Base-by-base conservation (phyloP, 345 rosid genomes). In the Nasturtium officinale region DNA sequence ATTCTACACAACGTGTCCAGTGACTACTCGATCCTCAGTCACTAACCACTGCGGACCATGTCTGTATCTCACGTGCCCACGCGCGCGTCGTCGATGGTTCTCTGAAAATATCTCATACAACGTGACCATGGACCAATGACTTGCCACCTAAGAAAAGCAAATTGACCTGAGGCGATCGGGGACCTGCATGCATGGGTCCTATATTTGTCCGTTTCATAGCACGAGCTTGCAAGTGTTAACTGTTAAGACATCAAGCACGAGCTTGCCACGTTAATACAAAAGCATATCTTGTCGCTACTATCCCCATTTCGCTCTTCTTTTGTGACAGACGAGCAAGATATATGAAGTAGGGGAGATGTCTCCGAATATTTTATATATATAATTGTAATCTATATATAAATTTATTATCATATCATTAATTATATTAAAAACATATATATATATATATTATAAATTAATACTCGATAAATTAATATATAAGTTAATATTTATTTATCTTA, bases 1-100 rank as follows among this genome's bases (percentile, higher is more conserved):
- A 67, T 51, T 67, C 67, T 20, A 46, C 54, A 60, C 62, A 47
- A 47, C 68, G 62, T 67, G 73, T 75, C 52, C 3, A 30, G 35
- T 60, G 52, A 57, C 25, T 2, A 54, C 3, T 29, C 51, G 61
- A 1, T 17, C 20, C 9, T 50, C 23, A 20, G 18, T 53, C 25
- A 23, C 25, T 23, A 47, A 21, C 54, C 55, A 74, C 43, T 15
- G 62, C 52, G 38, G 21, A 12, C 28, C 16, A 73, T 71, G 62
- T 72, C 62, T 42, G 61, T 53, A 53, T 15, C 46, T 61, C 69
- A 67, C 67, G 51, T 61, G 45, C 73, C 16, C 26, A 58, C 45
- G 10, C 23, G 33, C 11, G 21, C 58, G 46, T 58, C n/a, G 1
- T 42, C 61, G 47, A 15, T 42, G 47, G 7, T 42, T 26, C 17